phyloP scores from a whole-genome alignment of 345 rosid species.

The Stellera chamaejasme region DNA sequence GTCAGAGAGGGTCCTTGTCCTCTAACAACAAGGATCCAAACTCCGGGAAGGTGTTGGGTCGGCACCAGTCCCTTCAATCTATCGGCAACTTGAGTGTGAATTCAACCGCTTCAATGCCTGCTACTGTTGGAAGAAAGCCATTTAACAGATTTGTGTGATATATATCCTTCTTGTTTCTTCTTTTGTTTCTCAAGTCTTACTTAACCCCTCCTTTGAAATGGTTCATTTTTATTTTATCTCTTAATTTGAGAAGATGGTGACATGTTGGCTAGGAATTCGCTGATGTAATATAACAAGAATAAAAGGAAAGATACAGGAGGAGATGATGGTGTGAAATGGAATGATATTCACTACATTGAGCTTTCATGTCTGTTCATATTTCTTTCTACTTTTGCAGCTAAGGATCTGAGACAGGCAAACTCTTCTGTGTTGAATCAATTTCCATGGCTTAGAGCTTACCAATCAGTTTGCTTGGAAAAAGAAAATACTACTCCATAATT shows the following conservation, averaged over 20 bases:
- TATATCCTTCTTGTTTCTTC: constrained; percentile 4
- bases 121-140: constrained; percentile 59
- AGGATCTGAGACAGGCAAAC: no score
- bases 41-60: constrained; percentile 30
- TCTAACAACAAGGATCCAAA: constrained; percentile 46
- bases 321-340: constrained; percentile 26
- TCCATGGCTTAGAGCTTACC: neutral
- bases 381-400: neutral
- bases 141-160: constrained; percentile 97
- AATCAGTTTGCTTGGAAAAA: neutral
- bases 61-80: constrained; percentile 40
- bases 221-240: constrained; percentile 10
- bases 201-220: neutral
- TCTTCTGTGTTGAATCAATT: neutral
- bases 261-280: constrained; percentile 21
- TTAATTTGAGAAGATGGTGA: constrained; percentile 33
- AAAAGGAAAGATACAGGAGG: constrained; percentile 21
- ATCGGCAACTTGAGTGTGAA: constrained; percentile 59
- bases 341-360: constrained; percentile 13
- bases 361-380: neutral
- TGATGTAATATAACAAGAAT: constrained; percentile 33
- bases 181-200: neutral
- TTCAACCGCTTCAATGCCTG: constrained; percentile 84
- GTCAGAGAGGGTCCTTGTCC: constrained; percentile 45
- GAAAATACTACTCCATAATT: no score